Base-by-base conservation (phyloP, 2,329 filamentous ascomycete species). In the Trichoderma oligosporum region DNA sequence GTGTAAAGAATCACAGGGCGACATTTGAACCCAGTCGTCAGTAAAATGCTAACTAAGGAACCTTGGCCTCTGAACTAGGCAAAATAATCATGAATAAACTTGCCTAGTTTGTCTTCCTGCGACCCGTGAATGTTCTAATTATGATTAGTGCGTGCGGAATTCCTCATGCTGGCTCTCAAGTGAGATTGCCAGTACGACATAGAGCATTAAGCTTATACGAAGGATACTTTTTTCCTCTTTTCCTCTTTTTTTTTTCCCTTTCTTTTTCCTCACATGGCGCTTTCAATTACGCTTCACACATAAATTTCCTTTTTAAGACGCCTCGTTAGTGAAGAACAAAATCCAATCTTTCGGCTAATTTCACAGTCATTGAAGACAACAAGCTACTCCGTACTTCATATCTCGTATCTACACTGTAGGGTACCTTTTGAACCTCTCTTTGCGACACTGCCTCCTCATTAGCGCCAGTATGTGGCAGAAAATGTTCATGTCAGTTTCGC, bases 51-150 rank as follows among this genome's bases (percentile, higher is more conserved):
- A 9, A n/a, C 31, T 18, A 25, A 14, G 20, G 9, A n/a, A 29
- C 5, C 7, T 25, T 20, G 16, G 22, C 14, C 29, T 36, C 52
- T 46, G 27, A 22, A 55, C 24, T 55, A 45, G 52, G 41, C 8
- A 46, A 55, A 22, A 46, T 14, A 20, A 36, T 38, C 41, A 38
- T 55, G 41, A 46, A 45, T 16, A 46, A 55, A 46, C 12, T 55
- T 46, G 52, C 41, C 52, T 16, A 46, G 41, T 45, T 46, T 2
- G 33, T 2, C 31, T 12, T 44, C 51, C 39, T 55, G 52, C 14
- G 45, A n/a, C 24, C 36, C 4, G 12, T 31, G 27, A 31, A 11
- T 31, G 27, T 52, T 31, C 29, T n/a, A n/a, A 29, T 51, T 51
- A 25, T 22, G 20, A 6, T 31, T 31, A 31, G 27, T 11, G 27